phyloP scores from a whole-genome alignment of 768 basidiomycete genomes.

The Krasilnikovozyma curviuscula region DNA sequence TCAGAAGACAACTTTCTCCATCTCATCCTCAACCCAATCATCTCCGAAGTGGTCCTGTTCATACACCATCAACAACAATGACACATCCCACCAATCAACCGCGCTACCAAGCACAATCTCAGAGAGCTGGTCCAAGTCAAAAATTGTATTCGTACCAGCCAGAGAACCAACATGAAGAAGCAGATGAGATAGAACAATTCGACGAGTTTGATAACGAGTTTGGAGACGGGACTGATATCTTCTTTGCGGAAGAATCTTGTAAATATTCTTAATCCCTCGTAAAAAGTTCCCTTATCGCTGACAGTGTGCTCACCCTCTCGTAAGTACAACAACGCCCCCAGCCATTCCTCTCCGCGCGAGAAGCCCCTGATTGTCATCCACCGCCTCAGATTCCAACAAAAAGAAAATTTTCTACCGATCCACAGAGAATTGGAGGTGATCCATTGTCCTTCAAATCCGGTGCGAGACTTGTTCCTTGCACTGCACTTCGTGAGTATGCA shows the following conservation, averaged over 20 bases:
- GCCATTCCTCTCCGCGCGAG: neutral
- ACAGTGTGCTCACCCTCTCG: too few species aligned
- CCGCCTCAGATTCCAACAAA: too few species aligned
- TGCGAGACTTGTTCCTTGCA: too few species aligned
- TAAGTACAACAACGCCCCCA: neutral
- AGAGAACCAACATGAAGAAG: neutral
- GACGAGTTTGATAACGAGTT: constrained; percentile 10
- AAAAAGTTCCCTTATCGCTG: too few species aligned
- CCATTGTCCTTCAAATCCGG: neutral
- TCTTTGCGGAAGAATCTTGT: neutral
- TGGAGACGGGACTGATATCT: constrained; percentile 2
- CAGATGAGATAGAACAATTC: neutral
- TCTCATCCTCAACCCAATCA: neutral
- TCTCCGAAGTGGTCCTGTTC: neutral
- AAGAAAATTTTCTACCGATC: too few species aligned
- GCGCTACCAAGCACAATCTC: neutral
- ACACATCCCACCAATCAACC: neutral
- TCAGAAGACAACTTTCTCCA: neutral
- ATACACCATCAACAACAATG: too few species aligned
- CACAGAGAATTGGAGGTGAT: too few species aligned
- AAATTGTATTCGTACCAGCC: neutral
- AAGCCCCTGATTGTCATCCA: too few species aligned
- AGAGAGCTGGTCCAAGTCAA: neutral
- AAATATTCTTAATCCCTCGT: neutral
- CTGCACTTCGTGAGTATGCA: neutral